A percentile compares a stretch with the other conserved stretches of the same genome.
Conservation (phyloP, 2,329 filamentous ascomycete genomes). For the Epichloe baconii region DNA sequence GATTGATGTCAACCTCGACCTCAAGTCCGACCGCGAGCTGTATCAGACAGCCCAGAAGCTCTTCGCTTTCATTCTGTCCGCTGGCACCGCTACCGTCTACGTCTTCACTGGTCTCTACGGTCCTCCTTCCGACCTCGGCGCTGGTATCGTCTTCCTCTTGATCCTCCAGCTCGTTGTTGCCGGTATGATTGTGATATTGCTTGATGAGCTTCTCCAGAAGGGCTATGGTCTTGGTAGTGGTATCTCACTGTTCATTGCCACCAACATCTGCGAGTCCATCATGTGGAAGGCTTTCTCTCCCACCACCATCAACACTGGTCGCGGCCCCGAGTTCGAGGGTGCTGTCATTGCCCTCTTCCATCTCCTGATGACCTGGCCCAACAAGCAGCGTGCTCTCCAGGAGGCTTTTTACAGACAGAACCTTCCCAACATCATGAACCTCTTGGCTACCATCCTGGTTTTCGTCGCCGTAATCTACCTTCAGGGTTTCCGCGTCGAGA, state of each 20-base stretch:
- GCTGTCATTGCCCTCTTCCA: slow-evolving; percentile 97
- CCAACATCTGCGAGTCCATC: slow-evolving; percentile 99
- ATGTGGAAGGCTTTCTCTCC: slow-evolving; percentile 99
- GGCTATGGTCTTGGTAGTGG: slow-evolving; percentile 96
- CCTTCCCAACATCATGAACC: slow-evolving; percentile 98
- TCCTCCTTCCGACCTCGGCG: slow-evolving; percentile 88
- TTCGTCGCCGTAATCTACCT: slow-evolving; percentile 99
- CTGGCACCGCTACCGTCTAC: slow-evolving; percentile 95
- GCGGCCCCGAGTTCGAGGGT: slow-evolving; percentile 97
- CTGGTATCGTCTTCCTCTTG: slow-evolving; percentile 94
- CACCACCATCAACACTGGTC: slow-evolving; percentile 97
- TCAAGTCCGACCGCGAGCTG: slow-evolving; percentile 98
- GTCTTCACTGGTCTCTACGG: slow-evolving; percentile 98
- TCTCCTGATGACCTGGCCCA: slow-evolving; percentile 93
- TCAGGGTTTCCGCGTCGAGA: slow-evolving; percentile 98
- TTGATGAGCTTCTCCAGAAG: slow-evolving; percentile 98
- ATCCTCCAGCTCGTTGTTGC: slow-evolving; percentile 97
- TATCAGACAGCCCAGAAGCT: slow-evolving; percentile 99
- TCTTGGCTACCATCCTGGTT: slow-evolving; percentile 81
- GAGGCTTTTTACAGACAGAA: slow-evolving; percentile 99
- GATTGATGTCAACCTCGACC: slow-evolving; percentile 99
- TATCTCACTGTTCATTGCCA: slow-evolving; percentile 98
- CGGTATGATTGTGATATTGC: slow-evolving; percentile 95
- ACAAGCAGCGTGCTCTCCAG: slow-evolving; percentile 96
- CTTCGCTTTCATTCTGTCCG: slow-evolving; percentile 92